Evolutionary conservation across 2,329 filamentous ascomycete genomes (phyloP), one percentile per base, ranked within the genome.

Genomic region (Trichocomaceae sp.): DNA sequence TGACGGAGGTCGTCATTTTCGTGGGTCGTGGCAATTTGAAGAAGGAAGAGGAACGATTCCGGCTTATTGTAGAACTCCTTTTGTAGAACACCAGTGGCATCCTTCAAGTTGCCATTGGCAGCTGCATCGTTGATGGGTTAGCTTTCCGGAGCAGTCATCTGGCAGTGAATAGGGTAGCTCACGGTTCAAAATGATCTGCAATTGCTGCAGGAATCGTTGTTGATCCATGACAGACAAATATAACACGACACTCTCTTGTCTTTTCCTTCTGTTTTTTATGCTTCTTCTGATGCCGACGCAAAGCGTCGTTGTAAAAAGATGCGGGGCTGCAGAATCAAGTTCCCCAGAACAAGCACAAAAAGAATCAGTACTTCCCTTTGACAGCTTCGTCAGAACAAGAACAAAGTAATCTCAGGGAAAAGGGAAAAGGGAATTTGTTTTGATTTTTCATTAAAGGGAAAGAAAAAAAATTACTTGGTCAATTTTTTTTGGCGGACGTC

Each of bases 1-100:
- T 97, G 93, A 66, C 90, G 87, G 54, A 96, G 79, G 62, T 85
- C 82, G 47, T 81, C 71, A 67, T 80, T 77, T 58, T 84, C 78
- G 72, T 96, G 86, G 56, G 86, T 88, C 64, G 90, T 87, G 63
- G 95, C 81, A 66, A 96, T 85, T 75, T 96, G 90, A 63, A 97
- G 83, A 59, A 97, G 86, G 65, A 88, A 84, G 54, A 92, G 81
- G 56, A 97, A 83, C 15, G 90, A 89, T 66, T 90, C 83, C 39
- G 92, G 87, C 63, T 90, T 83, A 66, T 84, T 85, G 78, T 95
- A 97, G 79, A 89, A 97, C 75, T 88, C 88, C 74, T 95, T 93
- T 75, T 95, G 91, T 58, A 97, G 83, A 66, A 90, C 85, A 57
- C 87, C 84, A 17, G 92, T 99, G 60, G 91, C 90, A 62, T 87